Percentiles rank a stretch among this genome's conserved stretches.
phyloP scores from a whole-genome alignment of 306 rosid genomes.

The Myrica gale region DNA sequence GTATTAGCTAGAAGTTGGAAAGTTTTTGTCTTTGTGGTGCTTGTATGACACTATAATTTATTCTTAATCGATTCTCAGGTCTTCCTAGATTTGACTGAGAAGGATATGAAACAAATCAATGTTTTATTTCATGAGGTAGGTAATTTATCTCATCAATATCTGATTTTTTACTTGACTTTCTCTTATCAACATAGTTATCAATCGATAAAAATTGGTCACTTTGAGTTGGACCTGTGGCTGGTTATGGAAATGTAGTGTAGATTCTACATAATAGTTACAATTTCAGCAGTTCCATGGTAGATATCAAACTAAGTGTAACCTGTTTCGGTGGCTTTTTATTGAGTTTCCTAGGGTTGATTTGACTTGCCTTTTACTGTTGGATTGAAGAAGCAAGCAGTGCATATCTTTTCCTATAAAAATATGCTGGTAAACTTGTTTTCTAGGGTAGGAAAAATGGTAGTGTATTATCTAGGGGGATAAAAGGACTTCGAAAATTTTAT shows the following conservation, averaged over 20 bases:
- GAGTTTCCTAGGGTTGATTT: background rate
- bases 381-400: background rate
- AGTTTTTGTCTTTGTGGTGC: conserved; percentile 7
- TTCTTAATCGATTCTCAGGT: conserved; percentile 51
- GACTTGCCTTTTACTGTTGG: background rate
- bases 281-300: background rate
- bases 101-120: conserved; percentile 85
- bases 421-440: too few relatives aligned
- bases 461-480: too few relatives aligned
- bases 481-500: too few relatives aligned
- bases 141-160: conserved; percentile 28
- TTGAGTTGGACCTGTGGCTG: background rate
- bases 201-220: background rate
- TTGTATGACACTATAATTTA: conserved; percentile 12
- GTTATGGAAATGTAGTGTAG: background rate
- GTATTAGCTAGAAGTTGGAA: conserved; percentile 13
- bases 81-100: conserved; percentile 80
- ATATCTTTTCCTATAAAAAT: background rate
- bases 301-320: conserved; percentile 7
- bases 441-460: too few relatives aligned
- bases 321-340: background rate
- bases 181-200: background rate
- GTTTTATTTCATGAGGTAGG: conserved; percentile 94
- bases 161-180: background rate
- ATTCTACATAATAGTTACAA: background rate